Percentiles rank a stretch among this genome's conserved stretches.
Conservation (phyloP, 306 rosid genomes). For the Oxytropis ochrocephala region DNA sequence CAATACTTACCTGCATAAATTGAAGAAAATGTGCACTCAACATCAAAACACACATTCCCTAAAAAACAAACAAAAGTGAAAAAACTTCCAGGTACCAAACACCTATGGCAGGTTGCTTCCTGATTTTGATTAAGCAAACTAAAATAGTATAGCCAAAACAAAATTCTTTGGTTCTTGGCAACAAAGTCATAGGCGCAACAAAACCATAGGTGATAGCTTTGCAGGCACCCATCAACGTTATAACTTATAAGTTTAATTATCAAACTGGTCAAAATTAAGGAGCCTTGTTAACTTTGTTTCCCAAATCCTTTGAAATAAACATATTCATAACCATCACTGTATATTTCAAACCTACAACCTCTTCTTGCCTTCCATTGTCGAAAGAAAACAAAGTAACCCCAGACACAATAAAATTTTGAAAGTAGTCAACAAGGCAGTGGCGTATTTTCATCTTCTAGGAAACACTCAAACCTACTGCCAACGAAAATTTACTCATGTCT, state of each 20-base stretch:
- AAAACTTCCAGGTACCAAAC: neutral
- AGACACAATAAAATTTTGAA: neutral
- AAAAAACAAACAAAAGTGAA: neutral
- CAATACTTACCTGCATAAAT: constrained; percentile 71
- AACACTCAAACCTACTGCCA: neutral
- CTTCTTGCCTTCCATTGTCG: neutral
- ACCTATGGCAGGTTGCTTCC: neutral
- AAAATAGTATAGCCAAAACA: constrained; percentile 7
- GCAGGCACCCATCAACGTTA: neutral
- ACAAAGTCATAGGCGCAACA: no score
- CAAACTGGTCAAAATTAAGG: neutral
- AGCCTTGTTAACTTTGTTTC: neutral
- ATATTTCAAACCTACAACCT: neutral
- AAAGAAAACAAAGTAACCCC: neutral
- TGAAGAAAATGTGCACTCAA: neutral
- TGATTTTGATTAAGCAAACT: neutral
- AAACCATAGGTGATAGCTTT: neutral
- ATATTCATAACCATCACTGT: neutral
- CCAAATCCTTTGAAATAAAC: neutral
- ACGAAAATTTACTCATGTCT: neutral
- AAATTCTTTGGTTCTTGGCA: neutral
- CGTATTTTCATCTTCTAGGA: neutral
- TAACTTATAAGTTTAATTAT: neutral
- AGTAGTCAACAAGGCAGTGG: neutral
- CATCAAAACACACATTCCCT: neutral